Percentiles rank a stretch among this genome's conserved stretches.
Evolutionary conservation across 2,329 filamentous ascomycete genomes (phyloP).

Genomic region (Fusarium sambucinum): DNA sequence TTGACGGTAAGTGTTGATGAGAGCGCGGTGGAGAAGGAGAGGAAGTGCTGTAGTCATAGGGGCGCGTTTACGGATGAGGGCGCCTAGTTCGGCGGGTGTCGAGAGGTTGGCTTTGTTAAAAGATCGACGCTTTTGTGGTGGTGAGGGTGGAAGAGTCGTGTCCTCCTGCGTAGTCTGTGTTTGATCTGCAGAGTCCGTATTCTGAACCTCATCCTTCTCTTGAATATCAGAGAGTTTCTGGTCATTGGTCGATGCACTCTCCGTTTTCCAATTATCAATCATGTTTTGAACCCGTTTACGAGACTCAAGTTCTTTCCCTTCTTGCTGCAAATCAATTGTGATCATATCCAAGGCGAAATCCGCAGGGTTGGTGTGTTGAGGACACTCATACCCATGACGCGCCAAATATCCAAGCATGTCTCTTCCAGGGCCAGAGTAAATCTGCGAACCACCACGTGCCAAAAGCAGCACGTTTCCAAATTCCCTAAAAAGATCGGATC

Average conservation of each 20-base stretch:
- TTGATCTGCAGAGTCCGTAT: conserved; percentile 10
- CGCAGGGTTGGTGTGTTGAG: conserved; percentile 78
- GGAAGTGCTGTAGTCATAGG: conserved; percentile 73
- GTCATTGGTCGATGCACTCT: conserved; percentile 15
- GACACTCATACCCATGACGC: conserved; percentile 71
- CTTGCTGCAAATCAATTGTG: conserved; percentile 78
- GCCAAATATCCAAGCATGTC: conserved; percentile 76
- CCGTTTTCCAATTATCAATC: conserved; percentile 67
- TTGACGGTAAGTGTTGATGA: conserved; percentile 76
- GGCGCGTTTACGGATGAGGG: conserved; percentile 72
- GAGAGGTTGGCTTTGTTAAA: conserved; percentile 63
- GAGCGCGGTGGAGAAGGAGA: conserved; percentile 73
- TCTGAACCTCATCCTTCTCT: conserved; percentile 48
- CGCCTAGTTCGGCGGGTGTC: conserved; percentile 78
- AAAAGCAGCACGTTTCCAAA: conserved; percentile 80
- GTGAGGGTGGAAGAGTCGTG: conserved; percentile 2
- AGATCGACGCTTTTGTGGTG: conserved; percentile 54
- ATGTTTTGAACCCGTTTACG: conserved; percentile 71
- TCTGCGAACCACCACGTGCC: conserved; percentile 75
- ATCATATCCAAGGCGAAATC: conserved; percentile 84
- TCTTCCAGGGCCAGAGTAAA: conserved; percentile 73
- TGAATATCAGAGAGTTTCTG: conserved; percentile 47
- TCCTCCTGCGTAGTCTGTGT: neutral
- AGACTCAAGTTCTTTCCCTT: conserved; percentile 70
- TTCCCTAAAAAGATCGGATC: conserved; percentile 77